phyloP scores from a whole-genome alignment of 2,329 filamentous ascomycete genomes.

The Aspergillus sp. region DNA sequence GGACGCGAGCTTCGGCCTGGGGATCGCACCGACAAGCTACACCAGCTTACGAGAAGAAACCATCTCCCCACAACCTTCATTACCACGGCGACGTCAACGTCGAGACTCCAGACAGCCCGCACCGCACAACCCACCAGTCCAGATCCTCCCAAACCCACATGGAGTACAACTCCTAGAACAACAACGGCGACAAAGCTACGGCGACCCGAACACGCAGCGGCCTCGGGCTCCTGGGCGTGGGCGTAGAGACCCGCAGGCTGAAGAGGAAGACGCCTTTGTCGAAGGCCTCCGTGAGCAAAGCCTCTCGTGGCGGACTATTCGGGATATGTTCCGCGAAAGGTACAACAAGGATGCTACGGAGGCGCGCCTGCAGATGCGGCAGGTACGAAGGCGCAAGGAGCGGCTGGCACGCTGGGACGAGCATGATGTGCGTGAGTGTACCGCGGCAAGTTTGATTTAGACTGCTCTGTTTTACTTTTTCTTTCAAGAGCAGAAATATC shows the following conservation, averaged over 20 bases:
- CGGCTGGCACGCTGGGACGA: constrained; percentile 40
- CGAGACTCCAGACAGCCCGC: constrained; percentile 18
- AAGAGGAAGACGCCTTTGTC: constrained; percentile 42
- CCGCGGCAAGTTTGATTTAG: constrained; percentile 2
- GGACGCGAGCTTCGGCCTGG: constrained; percentile 26
- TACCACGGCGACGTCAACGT: constrained; percentile 25
- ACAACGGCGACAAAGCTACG: constrained; percentile 31
- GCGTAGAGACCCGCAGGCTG: constrained; percentile 37
- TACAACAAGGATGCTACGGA: constrained; percentile 41
- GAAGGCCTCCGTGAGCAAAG: constrained; percentile 38
- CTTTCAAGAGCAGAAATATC: background rate
- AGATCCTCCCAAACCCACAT: constrained; percentile 41
- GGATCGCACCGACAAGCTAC: constrained; percentile 25
- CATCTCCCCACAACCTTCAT: constrained; percentile 25
- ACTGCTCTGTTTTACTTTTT: background rate
- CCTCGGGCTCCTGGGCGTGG: constrained; percentile 34
- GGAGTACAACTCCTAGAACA: constrained; percentile 40
- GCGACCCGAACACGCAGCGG: constrained; percentile 25
- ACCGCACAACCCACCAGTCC: constrained; percentile 31
- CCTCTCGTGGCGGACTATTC: constrained; percentile 39
- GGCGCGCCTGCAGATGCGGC: constrained; percentile 44
- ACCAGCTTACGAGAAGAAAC: constrained; percentile 18
- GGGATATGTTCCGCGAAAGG: constrained; percentile 34
- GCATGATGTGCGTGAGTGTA: constrained; percentile 46
- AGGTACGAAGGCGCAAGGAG: constrained; percentile 38